These are phyloP conservation scores for Rubia peregrina DNA, from an alignment of 305 asterid species.

Conservation along the genomic window DNA sequence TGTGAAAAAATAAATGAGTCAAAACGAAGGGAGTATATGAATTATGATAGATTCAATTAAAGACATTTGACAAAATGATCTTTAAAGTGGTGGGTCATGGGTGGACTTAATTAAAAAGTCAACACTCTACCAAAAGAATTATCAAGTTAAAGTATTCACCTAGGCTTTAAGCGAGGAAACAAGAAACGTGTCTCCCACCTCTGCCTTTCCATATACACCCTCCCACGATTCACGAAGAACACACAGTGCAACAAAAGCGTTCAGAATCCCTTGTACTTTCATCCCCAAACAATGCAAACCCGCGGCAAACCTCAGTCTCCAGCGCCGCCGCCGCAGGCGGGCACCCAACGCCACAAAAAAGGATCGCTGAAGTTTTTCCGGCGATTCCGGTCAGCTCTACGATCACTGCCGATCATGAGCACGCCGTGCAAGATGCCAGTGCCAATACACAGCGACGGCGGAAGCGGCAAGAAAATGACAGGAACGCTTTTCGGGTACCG, in stretches of 20 bases:
- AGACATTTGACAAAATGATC: too few relatives aligned
- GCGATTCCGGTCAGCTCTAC: conserved; percentile 57
- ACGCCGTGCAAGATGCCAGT: conserved; percentile 84
- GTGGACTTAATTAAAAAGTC: too few relatives aligned
- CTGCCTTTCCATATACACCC: background rate
- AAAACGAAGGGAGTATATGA: too few relatives aligned
- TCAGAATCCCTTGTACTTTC: background rate
- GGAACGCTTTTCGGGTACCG: conserved; percentile 80
- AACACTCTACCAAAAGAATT: background rate
- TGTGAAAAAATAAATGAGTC: too few relatives aligned
- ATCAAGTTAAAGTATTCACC: background rate
- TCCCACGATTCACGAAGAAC: background rate
- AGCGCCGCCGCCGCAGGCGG: conserved; percentile 37
- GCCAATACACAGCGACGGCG: conserved; percentile 47
- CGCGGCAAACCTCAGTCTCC: conserved; percentile 34
- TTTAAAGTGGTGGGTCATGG: too few relatives aligned
- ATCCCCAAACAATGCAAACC: conserved; percentile 16
- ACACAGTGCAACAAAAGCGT: background rate
- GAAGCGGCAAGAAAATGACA: conserved; percentile 59
- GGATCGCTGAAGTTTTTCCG: conserved; percentile 48
- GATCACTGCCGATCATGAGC: conserved; percentile 71
- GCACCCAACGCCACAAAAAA: conserved; percentile 36
- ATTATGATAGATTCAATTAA: too few relatives aligned
- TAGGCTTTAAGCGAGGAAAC: background rate
- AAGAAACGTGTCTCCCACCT: conserved; percentile 1